Evolutionary conservation across 306 rosid species (phyloP), one percentile per base, ranked within the genome.

Genomic region (Vigna unguiculata): DNA sequence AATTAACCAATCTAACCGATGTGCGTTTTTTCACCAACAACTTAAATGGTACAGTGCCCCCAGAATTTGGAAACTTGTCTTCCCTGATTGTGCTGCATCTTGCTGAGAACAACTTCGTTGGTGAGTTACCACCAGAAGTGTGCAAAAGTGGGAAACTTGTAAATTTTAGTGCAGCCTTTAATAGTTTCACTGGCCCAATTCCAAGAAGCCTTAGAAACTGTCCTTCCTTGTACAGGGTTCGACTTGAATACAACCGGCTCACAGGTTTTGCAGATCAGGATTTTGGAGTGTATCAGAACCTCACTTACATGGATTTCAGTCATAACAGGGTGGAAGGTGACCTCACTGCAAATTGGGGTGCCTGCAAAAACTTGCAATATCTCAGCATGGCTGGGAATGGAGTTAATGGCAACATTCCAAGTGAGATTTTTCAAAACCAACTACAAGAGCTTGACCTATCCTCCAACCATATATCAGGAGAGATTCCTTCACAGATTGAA

Each of bases 221-320:
- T 17, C 36, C 43, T 13, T 47, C 78, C 11, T 74, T 89, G 28
- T 83, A 69, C 60, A 84, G 93, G 62, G 89, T 87, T 49, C 24
- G 89, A 68, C 61, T 89, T 0, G 85, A 89, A 46, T 36, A 85
- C 61, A 89, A 87, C 22, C 59, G 55, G 40, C 64, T 89, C 0
- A 76, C 84, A 3, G 88, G 93, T 30, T 65, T 62, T 43, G 66
- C 81, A 16, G 87, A 89, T 68, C 63, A 74, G 36, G 84, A 77
- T 52, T 87, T 89, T 45, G 93, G 93, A 15, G 88, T 81, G 5
- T 89, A 89, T 67, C 89, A 89, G 4, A 83, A 73, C n/a, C 89
- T 89, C 20, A 85, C 74, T 19, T 89, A 81, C 45, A 73, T 89
- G 4, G 90, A 89, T 38, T 70, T 89, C 77, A 89, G 93, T 80